These are phyloP conservation scores for Rhododendron simsii DNA, from an alignment of 148 eudicot genomes.

Conservation along the genomic window DNA sequence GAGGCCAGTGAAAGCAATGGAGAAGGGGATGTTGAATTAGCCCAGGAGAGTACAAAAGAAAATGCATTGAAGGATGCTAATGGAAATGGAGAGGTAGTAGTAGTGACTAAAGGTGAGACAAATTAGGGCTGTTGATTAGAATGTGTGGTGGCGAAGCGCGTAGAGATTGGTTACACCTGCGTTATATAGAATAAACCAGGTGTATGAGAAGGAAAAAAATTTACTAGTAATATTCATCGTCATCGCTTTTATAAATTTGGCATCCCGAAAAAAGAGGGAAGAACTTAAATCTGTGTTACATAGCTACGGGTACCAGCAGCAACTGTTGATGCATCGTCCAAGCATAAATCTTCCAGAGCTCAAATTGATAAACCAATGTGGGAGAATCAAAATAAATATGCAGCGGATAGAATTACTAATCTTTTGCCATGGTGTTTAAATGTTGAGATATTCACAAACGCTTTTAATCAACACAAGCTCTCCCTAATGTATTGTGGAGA, in stretches of 20 bases:
- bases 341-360: neutral
- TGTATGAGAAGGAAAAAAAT: neutral
- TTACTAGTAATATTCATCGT: too few species aligned
- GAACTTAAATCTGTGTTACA: neutral
- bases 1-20: slow-evolving; percentile 9
- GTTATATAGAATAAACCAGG: too few species aligned
- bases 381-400: neutral
- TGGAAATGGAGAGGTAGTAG: neutral
- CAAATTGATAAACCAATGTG: neutral
- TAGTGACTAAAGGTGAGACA: neutral
- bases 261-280: neutral
- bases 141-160: neutral
- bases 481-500: too few species aligned
- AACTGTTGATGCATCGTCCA: neutral
- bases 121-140: neutral
- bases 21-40: slow-evolving; percentile 18
- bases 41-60: neutral
- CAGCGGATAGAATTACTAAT: too few species aligned
- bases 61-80: neutral
- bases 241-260: neutral
- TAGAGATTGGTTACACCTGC: neutral
- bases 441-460: too few species aligned
- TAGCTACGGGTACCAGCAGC: neutral
- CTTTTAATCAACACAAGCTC: too few species aligned
- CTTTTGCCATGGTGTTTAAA: too few species aligned